Percentiles rank a stretch among this genome's conserved stretches.
phyloP scores from a whole-genome alignment of 2,329 filamentous ascomycete species.

The Clarireedia paspali region DNA sequence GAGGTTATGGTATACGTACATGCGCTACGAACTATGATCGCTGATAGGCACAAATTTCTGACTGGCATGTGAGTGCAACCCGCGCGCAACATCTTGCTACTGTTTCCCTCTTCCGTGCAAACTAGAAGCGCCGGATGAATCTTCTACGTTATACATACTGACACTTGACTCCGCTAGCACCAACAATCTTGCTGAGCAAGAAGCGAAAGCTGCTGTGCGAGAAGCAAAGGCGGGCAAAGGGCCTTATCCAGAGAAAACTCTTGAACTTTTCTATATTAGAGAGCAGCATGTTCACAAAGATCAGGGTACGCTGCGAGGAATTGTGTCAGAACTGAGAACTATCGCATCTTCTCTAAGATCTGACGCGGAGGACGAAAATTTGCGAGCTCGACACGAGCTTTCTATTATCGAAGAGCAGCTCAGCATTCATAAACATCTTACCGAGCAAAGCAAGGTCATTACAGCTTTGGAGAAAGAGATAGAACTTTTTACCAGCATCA shows the following conservation, averaged over 20 bases:
- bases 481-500: constrained; percentile 65
- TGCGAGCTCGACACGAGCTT: constrained; percentile 54
- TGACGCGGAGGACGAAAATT: constrained; percentile 45
- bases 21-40: constrained; percentile 64
- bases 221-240: constrained; percentile 58
- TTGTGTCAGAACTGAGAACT: constrained; percentile 62
- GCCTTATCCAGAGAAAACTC: constrained; percentile 57
- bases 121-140: too few relatives aligned
- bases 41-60: constrained; percentile 70
- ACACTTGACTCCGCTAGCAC: constrained; percentile 21
- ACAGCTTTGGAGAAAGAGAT: constrained; percentile 58
- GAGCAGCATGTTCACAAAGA: constrained; percentile 41
- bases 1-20: constrained; percentile 83
- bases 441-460: constrained; percentile 42
- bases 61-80: constrained; percentile 48
- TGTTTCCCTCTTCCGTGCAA: too few relatives aligned
- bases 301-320: constrained; percentile 59
- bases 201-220: constrained; percentile 49
- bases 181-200: constrained; percentile 69
- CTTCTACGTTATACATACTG: too few relatives aligned
- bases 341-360: constrained; percentile 52
- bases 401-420: constrained; percentile 58
- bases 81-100: too few relatives aligned
- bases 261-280: constrained; percentile 44
- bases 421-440: constrained; percentile 44